phyloP scores from a whole-genome alignment of 2,329 filamentous ascomycete genomes.

The Penicillium glabrum region DNA sequence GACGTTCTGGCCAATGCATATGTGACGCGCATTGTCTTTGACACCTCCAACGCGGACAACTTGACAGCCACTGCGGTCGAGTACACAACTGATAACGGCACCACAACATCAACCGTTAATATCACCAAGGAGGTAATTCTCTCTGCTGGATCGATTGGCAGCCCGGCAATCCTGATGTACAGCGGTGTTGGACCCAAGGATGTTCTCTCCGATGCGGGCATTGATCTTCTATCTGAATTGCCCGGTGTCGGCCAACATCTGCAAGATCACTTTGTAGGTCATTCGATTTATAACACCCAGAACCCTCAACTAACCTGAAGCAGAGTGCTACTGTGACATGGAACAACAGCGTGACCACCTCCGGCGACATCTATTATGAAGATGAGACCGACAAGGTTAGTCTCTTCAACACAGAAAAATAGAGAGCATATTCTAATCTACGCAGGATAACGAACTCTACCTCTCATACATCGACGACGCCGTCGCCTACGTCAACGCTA shows the following conservation, averaged over 20 bases:
- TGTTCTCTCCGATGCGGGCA: slow-evolving; percentile 44
- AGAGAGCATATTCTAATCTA: not conserved
- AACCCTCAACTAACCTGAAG: slow-evolving; percentile 3
- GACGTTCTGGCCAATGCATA: slow-evolving; percentile 33
- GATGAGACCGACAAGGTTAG: slow-evolving; percentile 27
- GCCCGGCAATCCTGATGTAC: slow-evolving; percentile 59
- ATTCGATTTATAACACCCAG: not conserved
- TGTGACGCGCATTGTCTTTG: slow-evolving; percentile 33
- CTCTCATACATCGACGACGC: slow-evolving; percentile 30
- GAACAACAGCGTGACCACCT: slow-evolving; percentile 27
- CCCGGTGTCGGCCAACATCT: slow-evolving; percentile 53
- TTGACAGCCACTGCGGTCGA: slow-evolving; percentile 33
- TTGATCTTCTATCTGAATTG: slow-evolving; percentile 47
- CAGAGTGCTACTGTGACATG: slow-evolving; percentile 33
- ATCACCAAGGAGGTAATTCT: slow-evolving; percentile 31
- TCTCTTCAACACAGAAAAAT: not conserved
- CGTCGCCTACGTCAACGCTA: slow-evolving; percentile 28
- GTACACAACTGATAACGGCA: slow-evolving; percentile 30
- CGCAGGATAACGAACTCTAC: slow-evolving; percentile 25
- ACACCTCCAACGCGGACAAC: slow-evolving; percentile 25
- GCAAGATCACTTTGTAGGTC: slow-evolving; percentile 48
- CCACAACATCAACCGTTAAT: slow-evolving; percentile 24
- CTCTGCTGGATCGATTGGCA: slow-evolving; percentile 55
- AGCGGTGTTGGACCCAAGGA: slow-evolving; percentile 59
- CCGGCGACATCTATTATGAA: slow-evolving; percentile 31